A percentile compares a stretch with the other conserved stretches of the same genome.
Evolutionary conservation across 169 alveolate species (phyloP).

Genomic region (Plasmodium inui): DNA sequence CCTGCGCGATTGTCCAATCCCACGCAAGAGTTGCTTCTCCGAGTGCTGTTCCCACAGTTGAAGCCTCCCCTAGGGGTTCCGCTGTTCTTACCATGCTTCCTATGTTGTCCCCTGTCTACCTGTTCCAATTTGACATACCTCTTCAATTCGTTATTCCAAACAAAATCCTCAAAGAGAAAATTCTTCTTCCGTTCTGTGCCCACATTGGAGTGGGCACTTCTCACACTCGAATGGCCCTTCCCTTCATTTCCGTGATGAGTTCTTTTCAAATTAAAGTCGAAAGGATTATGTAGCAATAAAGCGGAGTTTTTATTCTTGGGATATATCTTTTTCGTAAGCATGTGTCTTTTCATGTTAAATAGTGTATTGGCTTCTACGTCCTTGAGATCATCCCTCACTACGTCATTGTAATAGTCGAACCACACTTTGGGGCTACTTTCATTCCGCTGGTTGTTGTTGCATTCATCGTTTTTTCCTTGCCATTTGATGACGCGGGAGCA

Average conservation of each 20-base stretch:
- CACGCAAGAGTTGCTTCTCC: neutral
- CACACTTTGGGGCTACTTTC: constrained; percentile 20
- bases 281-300: constrained; percentile 38
- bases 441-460: neutral
- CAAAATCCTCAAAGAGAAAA: constrained; percentile 29
- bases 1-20: neutral
- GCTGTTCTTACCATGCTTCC: neutral
- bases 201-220: neutral
- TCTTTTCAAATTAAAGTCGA: constrained; percentile 30
- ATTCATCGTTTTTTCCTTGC: neutral
- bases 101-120: neutral
- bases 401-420: constrained; percentile 48
- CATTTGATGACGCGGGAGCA: constrained; percentile 38
- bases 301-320: constrained; percentile 4
- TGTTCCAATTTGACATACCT: constrained; percentile 18
- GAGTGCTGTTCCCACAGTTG: neutral
- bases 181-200: constrained; percentile 6
- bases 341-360: constrained; percentile 29
- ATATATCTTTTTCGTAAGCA: constrained; percentile 15
- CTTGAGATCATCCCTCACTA: constrained; percentile 47
- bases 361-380: constrained; percentile 1
- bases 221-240: neutral
- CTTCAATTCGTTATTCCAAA: constrained; percentile 45
- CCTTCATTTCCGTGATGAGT: neutral
- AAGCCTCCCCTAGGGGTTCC: neutral